Conservation (phyloP, 225 moss, liverwort and hornwort genomes). For the Straminergon stramineum region DNA sequence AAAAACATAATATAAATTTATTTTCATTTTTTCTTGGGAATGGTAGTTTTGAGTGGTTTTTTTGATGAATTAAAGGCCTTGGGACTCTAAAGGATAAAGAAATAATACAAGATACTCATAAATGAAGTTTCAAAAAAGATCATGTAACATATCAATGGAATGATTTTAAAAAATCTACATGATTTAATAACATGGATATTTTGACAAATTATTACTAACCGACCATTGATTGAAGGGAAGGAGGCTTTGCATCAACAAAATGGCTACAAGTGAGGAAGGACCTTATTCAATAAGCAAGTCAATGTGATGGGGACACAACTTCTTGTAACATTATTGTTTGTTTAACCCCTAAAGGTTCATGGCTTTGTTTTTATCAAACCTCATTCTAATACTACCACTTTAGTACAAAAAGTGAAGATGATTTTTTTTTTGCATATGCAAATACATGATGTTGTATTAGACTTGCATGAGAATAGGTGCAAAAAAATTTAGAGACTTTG, state of each 20-base stretch:
- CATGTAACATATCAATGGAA: background rate
- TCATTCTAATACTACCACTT: accelerated
- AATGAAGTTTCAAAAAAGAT: background rate
- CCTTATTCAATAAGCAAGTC: background rate
- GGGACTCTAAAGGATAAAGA: background rate
- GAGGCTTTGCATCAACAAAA: background rate
- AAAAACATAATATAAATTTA: background rate
- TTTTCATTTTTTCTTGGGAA: background rate
- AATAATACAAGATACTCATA: background rate
- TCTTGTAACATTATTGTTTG: background rate
- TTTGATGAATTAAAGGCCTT: background rate
- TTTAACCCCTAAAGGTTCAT: background rate
- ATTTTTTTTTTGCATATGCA: background rate
- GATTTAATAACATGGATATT: background rate
- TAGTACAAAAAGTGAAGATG: background rate
- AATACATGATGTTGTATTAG: background rate
- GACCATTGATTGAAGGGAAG: background rate
- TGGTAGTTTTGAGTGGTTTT: accelerated
- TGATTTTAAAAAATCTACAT: background rate
- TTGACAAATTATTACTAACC: background rate
- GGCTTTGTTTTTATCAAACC: background rate
- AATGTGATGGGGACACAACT: accelerated
- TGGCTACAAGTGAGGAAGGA: too few species aligned
- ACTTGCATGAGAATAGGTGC: accelerated
- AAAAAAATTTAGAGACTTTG: background rate